These are phyloP conservation scores for Lodderomyces margitis DNA, from an alignment of 1,139 yeast species.

Conservation along the genomic window DNA sequence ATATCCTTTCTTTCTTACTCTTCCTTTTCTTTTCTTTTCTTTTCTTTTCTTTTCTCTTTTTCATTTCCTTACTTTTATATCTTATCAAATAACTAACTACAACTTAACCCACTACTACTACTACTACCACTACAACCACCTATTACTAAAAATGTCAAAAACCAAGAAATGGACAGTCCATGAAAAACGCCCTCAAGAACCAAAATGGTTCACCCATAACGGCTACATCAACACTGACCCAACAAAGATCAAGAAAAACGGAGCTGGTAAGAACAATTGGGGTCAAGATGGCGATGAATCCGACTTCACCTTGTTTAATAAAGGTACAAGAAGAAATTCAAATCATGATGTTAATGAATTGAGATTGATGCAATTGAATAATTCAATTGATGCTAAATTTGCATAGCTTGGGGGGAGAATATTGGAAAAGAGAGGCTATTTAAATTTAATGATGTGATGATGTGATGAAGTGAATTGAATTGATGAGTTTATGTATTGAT, in stretches of 20 bases:
- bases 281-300: slow-evolving; percentile 70
- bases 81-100: too few relatives aligned
- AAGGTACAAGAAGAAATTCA: slow-evolving; percentile 40
- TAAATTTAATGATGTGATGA: slow-evolving; percentile 13
- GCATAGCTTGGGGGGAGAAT: too few relatives aligned
- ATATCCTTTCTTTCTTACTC: neutral
- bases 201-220: slow-evolving; percentile 74
- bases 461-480: neutral
- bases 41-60: neutral
- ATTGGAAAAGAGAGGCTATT: neutral
- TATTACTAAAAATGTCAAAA: slow-evolving; percentile 71
- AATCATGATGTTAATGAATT: slow-evolving; percentile 37
- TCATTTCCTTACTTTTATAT: neutral
- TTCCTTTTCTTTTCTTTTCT: neutral
- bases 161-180: slow-evolving; percentile 77
- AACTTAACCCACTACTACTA: neutral
- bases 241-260: slow-evolving; percentile 74
- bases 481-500: neutral
- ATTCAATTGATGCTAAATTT: slow-evolving; percentile 20
- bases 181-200: slow-evolving; percentile 51
- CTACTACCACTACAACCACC: neutral
- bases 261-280: slow-evolving; percentile 83
- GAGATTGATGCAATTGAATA: slow-evolving; percentile 24
- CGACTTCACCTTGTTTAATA: slow-evolving; percentile 29
- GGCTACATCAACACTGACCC: slow-evolving; percentile 70